Percentiles rank a stretch among this genome's conserved stretches.
These are phyloP conservation scores for Cymbomonas tetramitiformis DNA, from an alignment of 139 green algal genomes.

Conservation along the genomic window DNA sequence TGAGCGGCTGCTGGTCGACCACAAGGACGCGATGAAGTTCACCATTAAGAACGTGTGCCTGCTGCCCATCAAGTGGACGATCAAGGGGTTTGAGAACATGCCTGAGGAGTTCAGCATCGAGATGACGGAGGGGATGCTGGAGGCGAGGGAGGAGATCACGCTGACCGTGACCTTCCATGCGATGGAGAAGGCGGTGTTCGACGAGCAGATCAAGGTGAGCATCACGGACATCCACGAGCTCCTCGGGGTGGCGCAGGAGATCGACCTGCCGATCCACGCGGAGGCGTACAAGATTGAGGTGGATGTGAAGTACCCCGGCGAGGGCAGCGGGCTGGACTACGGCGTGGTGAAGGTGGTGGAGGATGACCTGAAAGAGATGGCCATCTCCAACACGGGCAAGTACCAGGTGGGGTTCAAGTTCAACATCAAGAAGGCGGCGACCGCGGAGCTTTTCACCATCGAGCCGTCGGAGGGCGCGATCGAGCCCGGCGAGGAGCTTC, in stretches of 20 bases:
- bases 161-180: slow-evolving; percentile 47
- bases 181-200: slow-evolving; percentile 36
- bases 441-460: slow-evolving; percentile 38
- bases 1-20: slow-evolving; percentile 46
- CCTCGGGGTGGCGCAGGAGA: slow-evolving; percentile 32
- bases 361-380: slow-evolving; percentile 24
- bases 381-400: slow-evolving; percentile 55
- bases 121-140: slow-evolving; percentile 32
- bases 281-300: slow-evolving; percentile 60
- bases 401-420: slow-evolving; percentile 50
- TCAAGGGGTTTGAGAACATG: slow-evolving; percentile 33
- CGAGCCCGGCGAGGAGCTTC: slow-evolving; percentile 19
- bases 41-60: slow-evolving; percentile 48
- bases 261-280: slow-evolving; percentile 41
- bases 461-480: slow-evolving; percentile 35
- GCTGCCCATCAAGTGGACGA: slow-evolving; percentile 54
- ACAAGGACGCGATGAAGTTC: slow-evolving; percentile 38
- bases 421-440: neutral
- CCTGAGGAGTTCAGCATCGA: slow-evolving; percentile 39
- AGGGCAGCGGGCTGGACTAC: slow-evolving; percentile 38
- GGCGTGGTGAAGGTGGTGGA: slow-evolving; percentile 45
- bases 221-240: slow-evolving; percentile 29
- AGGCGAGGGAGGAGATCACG: slow-evolving; percentile 25
- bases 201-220: slow-evolving; percentile 34
- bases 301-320: slow-evolving; percentile 44